These are phyloP conservation scores for Leersia perrieri DNA, from an alignment of 176 grass and related monocot genomes.

Conservation along the genomic window DNA sequence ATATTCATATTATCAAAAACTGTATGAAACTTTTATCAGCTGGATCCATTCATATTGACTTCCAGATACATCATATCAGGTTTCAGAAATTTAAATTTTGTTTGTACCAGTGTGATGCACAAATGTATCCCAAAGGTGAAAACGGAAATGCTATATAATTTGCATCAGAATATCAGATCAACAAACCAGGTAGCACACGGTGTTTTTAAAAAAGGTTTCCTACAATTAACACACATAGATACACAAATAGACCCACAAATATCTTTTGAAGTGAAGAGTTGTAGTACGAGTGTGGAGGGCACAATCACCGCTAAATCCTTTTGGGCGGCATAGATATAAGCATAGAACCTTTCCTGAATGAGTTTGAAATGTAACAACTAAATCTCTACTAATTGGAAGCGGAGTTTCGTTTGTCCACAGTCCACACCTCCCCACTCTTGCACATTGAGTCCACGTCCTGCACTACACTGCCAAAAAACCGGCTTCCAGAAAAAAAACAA, in stretches of 20 bases:
- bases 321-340: not conserved
- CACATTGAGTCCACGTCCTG: no score
- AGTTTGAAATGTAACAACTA: not conserved
- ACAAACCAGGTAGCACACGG: not conserved
- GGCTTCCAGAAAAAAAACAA: no score
- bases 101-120: not conserved
- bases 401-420: no score
- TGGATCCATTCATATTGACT: not conserved
- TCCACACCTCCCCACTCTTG: no score
- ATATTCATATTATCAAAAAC: not conserved
- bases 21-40: constrained; percentile 1
- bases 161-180: not conserved
- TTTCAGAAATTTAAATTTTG: not conserved
- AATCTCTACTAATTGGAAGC: no score
- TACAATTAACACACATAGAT: not conserved
- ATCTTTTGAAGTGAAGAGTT: not conserved
- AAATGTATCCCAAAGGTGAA: not conserved
- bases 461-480: no score
- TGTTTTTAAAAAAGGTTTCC: not conserved
- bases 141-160: not conserved
- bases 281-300: not conserved
- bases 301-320: no score
- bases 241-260: not conserved
- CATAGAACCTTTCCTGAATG: not conserved
- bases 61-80: not conserved